Percentiles rank a stretch among this genome's conserved stretches.
Evolutionary conservation across 345 rosid genomes (phyloP).

Genomic region (Brassica napus): Da-Ae NC_063448.1:3213501-3214000

Average conservation of each 20-base stretch:
- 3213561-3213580: slow-evolving; percentile 32
- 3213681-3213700: slow-evolving; percentile 8
- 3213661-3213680: slow-evolving; percentile 8
- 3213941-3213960: too few species aligned
- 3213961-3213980: too few species aligned
- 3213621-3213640: neutral
- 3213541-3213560: slow-evolving; percentile 85
- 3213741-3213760: neutral
- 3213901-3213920: too few species aligned
- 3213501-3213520: slow-evolving; percentile 48
- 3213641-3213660: slow-evolving; percentile 23
- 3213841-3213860: too few species aligned
- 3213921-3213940: too few species aligned
- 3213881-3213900: too few species aligned
- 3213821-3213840: too few species aligned
- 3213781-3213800: neutral
- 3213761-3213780: neutral
- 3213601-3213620: slow-evolving; percentile 26
- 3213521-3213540: slow-evolving; percentile 81
- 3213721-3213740: neutral
- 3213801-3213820: too few species aligned
- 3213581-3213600: slow-evolving; percentile 34
- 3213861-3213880: too few species aligned
- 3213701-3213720: neutral
- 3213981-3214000: too few species aligned